Evolutionary conservation across 305 asterid species (phyloP).

Genomic region (Fraxinus albicans): DNA sequence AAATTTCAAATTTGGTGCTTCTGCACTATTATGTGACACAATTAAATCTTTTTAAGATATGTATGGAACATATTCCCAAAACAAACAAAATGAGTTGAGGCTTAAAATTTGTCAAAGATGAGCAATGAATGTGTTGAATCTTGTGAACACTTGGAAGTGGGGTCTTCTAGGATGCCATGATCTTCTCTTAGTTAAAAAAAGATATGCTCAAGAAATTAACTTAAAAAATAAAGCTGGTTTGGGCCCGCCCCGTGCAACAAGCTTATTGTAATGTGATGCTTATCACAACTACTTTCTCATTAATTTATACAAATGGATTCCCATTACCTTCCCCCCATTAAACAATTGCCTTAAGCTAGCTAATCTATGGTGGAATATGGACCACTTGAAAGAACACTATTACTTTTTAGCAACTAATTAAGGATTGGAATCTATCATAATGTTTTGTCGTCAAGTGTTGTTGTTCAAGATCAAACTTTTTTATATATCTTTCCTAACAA

Average conservation of each 20-base stretch:
- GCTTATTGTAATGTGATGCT: conserved; percentile 28
- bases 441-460: neutral
- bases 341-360: conserved; percentile 25
- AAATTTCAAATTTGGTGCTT: neutral
- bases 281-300: conserved; percentile 27
- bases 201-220: neutral
- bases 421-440: conserved; percentile 36
- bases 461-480: neutral
- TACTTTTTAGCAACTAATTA: conserved; percentile 33
- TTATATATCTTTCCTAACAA: no score
- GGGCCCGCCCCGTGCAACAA: conserved; percentile 31
- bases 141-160: conserved; percentile 16
- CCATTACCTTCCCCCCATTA: conserved; percentile 33
- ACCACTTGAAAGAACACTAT: conserved; percentile 36
- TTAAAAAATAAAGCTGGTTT: conserved; percentile 10
- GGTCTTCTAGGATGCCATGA: conserved; percentile 22
- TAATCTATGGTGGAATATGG: conserved; percentile 36
- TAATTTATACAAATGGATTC: conserved; percentile 25
- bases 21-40: neutral
- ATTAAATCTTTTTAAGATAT: no score
- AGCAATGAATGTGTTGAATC: conserved; percentile 9
- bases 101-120: neutral
- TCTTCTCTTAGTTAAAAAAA: neutral
- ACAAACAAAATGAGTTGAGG: neutral
- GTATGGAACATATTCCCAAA: no score